These are phyloP conservation scores for Mycena belliarum DNA, from an alignment of 768 basidiomycete genomes.

Conservation along the genomic window DNA sequence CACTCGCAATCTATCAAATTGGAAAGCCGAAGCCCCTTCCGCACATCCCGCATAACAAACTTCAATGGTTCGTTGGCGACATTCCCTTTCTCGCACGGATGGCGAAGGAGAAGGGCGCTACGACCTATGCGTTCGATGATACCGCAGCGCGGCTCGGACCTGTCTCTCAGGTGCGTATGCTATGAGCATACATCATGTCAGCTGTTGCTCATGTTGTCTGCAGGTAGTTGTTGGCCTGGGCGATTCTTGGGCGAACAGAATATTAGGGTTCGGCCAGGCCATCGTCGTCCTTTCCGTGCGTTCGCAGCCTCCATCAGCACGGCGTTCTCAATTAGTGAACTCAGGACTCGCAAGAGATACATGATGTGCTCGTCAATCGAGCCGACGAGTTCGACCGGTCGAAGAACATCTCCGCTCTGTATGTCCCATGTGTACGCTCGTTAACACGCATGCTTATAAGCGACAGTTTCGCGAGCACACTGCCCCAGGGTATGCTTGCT, in stretches of 20 bases:
- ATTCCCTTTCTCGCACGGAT: constrained; percentile 1
- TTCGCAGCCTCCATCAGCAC: background rate
- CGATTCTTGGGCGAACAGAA: background rate
- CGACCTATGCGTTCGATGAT: constrained; percentile 10
- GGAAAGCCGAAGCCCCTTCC: constrained; percentile 10
- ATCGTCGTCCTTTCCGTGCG: constrained; percentile 7
- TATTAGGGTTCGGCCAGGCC: constrained; percentile 3
- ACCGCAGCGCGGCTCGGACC: constrained; percentile 10
- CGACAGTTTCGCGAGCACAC: background rate
- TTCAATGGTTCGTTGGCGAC: constrained; percentile 1
- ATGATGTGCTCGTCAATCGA: constrained; percentile 7
- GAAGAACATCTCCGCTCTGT: background rate
- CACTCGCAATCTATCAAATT: constrained; percentile 1
- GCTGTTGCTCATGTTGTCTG: background rate
- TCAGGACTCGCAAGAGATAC: constrained; percentile 11
- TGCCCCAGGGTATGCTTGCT: constrained; percentile 7
- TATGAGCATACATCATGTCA: too few relatives aligned
- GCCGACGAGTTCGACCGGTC: constrained; percentile 4
- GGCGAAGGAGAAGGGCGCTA: constrained; percentile 5
- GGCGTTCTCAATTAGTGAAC: background rate
- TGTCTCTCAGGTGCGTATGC: constrained; percentile 7
- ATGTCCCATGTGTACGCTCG: background rate
- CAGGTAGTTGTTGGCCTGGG: constrained; percentile 5
- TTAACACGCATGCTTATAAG: background rate
- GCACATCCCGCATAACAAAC: constrained; percentile 8